Evolutionary conservation across 2,329 filamentous ascomycete genomes (phyloP).

Genomic region (Paecilomyces niveus): DNA sequence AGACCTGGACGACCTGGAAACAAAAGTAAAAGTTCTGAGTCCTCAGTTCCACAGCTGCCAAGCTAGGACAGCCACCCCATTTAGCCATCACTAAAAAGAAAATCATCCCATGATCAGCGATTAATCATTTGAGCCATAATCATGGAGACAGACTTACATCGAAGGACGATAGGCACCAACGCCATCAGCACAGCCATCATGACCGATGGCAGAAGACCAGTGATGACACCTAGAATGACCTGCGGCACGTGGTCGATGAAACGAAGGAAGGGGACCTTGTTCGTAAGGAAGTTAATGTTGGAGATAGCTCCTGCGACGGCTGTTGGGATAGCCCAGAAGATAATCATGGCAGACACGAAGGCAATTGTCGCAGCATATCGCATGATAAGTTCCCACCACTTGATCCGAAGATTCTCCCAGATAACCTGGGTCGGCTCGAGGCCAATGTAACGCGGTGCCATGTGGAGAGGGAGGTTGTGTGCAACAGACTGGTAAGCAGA

Average conservation of each 20-base stretch:
- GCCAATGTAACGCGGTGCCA: slow-evolving; percentile 79
- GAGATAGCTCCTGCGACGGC: slow-evolving; percentile 78
- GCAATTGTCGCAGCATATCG: slow-evolving; percentile 61
- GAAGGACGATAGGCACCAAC: slow-evolving; percentile 73
- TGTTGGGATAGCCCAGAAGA: slow-evolving; percentile 79
- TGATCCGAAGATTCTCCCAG: slow-evolving; percentile 77
- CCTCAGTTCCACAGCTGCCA: slow-evolving; percentile 74
- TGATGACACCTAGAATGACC: slow-evolving; percentile 71
- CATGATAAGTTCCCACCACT: slow-evolving; percentile 78
- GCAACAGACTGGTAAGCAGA: slow-evolving; percentile 78
- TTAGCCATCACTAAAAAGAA: slow-evolving; percentile 60
- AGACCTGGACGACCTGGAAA: slow-evolving; percentile 72
- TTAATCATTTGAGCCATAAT: neutral
- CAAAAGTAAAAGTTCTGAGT: slow-evolving; percentile 84
- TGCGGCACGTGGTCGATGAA: slow-evolving; percentile 68
- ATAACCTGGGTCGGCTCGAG: slow-evolving; percentile 74
- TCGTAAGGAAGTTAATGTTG: slow-evolving; percentile 65
- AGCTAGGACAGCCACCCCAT: slow-evolving; percentile 70
- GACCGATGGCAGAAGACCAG: slow-evolving; percentile 74
- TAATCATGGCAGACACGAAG: slow-evolving; percentile 69
- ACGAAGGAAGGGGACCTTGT: slow-evolving; percentile 58
- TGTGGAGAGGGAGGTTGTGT: slow-evolving; percentile 79
- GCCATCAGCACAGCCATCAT: slow-evolving; percentile 78
- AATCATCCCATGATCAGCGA: slow-evolving; percentile 2
- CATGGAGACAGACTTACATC: slow-evolving; percentile 45